Evolutionary conservation across 257 asterid genomes (phyloP).

Genomic region (Fraxinus cuspidata): DNA sequence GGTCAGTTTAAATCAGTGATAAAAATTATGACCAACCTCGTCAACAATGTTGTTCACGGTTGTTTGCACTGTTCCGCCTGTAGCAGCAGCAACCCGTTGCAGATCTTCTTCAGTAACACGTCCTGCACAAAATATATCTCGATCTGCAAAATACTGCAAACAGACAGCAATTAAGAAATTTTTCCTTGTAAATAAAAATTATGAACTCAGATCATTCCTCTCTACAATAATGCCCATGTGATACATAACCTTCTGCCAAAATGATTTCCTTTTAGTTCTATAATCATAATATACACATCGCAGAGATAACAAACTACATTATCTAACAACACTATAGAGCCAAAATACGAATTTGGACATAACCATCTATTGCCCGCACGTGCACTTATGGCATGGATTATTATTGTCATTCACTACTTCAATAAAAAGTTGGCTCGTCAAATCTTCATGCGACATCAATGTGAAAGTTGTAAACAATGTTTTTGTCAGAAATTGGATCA

Average conservation of each 20-base stretch:
- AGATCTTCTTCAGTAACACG: slow-evolving; percentile 92
- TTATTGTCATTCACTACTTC: not conserved
- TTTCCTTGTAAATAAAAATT: not conserved
- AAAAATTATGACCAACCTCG: slow-evolving; percentile 52
- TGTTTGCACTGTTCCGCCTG: slow-evolving; percentile 90
- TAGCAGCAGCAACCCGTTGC: slow-evolving; percentile 84
- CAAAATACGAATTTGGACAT: not conserved
- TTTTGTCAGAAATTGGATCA: not conserved
- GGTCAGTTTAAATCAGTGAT: slow-evolving; percentile 2
- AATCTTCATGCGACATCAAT: not conserved
- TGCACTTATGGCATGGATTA: not conserved
- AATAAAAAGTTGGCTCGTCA: not conserved
- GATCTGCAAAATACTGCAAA: slow-evolving; percentile 87
- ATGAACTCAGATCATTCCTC: not conserved
- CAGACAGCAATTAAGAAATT: slow-evolving; percentile 11
- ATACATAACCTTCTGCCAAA: not conserved
- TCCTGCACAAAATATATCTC: slow-evolving; percentile 94
- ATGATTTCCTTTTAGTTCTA: not conserved
- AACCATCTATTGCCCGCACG: not conserved
- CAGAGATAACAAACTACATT: not conserved
- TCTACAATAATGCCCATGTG: not conserved
- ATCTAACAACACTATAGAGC: not conserved
- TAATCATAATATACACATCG: not conserved
- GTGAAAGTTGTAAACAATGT: not conserved
- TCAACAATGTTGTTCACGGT: slow-evolving; percentile 84